Base-by-base conservation (phyloP, 2,329 filamentous ascomycete genomes). In the Fusarium zealandicum region DNA sequence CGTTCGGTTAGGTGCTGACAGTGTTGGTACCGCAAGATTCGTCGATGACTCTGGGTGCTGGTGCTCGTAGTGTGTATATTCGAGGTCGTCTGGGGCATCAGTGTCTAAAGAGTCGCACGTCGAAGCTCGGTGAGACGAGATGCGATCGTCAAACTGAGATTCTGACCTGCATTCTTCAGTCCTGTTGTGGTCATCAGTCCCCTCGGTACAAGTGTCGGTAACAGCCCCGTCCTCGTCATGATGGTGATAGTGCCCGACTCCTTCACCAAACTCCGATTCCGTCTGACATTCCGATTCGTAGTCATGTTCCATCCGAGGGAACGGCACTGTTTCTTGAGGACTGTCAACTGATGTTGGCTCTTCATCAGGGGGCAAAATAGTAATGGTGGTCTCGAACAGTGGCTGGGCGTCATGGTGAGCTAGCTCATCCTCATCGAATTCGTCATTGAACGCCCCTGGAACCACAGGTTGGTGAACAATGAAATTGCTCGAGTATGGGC, bases 1-100 rank as follows among this genome's bases (percentile, higher is more conserved):
- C 16, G 73, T 70, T 31, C 82, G 76, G 53, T 84, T 68, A 75
- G 35, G 77, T 70, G 44, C 76, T 67, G 42, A 76, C 65, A 61
- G 76, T 69, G 42, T 76, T 11, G 82, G 82, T 12, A 84, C 76
- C 44, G 73, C 71, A 8, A 85, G 72, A 50, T 75, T 80, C 48
- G 76, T 76, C 12, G 78, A 73, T 16, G 75, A 75, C 38, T 76
- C 76, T 5, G 73, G 59, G 10, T 54, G 67, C 12, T 67, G 70
- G 39, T 60, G 65, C 7, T 69, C 67, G 37, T 67, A 64, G 17
- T 52, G 46, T 30, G 61, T 59, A 28, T 68, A 65, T 20, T 68
- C 64, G n/a, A 59, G 36, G 13, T 74, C 68, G 28, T 72, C 68
- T 38, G 60, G 50, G 14, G 60, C 61, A 17, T 66, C 71, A 16